Evolutionary conservation across 2,329 filamentous ascomycete species (phyloP), one percentile per base, ranked within the genome.

Genomic region (Aspergillus arachidicola): DNA sequence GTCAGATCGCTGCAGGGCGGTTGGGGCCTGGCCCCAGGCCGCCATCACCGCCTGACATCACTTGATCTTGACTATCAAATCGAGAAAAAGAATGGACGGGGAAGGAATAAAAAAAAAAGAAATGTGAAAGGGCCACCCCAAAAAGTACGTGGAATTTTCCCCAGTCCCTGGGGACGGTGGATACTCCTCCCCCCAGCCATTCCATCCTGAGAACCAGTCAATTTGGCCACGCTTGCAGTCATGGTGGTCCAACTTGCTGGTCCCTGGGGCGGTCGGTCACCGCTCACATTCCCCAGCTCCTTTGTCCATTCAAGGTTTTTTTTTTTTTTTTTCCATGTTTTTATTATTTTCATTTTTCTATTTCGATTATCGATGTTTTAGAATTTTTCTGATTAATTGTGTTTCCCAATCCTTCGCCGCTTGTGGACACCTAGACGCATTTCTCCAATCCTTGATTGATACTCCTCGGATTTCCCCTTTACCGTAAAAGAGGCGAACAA

Each of bases 1-100:
- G 57, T 57, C 61, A 54, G 65, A 67, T 68, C 62, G 62, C 58
- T 68, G 63, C 61, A 68, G 64, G 67, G 66, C 65, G 66, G 58
- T 65, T 68, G 61, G 50, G 62, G 63, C 57, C 67, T 68, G 62
- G 67, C 57, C 66, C 41, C 56, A 57, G 50, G 21, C 46, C 19
- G 53, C 19, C 54, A 63, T 54, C 62, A 54, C 62, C 60, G 53
- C 66, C 65, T 69, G 67, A 69, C 62, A 66, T 66, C 63, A 63
- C 41, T 48, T 36, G 30, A 34, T 60, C 38, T 45, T 56, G 28
- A 19, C 34, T 16, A 36, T 36, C 32, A 12, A n/a, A 58, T 30
- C 36, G 23, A 38, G 32, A 34, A 34, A 7, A 34, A 12, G 32
- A 34, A 34, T 34, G 32, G 32, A 34, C 4, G 32, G 34, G 34